Evolutionary conservation across 2,329 filamentous ascomycete species (phyloP).

Genomic region (Claviceps sp.): DNA sequence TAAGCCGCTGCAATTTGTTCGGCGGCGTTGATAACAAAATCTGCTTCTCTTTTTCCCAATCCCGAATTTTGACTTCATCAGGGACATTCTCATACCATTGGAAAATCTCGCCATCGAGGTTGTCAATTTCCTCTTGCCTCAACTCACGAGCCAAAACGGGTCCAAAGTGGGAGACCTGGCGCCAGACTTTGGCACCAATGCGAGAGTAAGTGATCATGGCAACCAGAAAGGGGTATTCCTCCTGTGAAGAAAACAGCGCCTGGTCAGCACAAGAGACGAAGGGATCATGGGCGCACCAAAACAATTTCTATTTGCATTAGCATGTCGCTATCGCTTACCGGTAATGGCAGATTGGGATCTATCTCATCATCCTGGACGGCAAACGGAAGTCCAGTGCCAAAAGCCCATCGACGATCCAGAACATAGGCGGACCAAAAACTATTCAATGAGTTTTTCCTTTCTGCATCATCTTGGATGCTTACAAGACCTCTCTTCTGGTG

Average conservation of each 20-base stretch:
- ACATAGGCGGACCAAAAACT: slow-evolving; percentile 83
- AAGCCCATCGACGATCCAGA: slow-evolving; percentile 75
- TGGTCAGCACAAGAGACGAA: background rate
- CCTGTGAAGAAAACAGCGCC: slow-evolving; percentile 15
- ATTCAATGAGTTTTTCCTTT: slow-evolving; percentile 53
- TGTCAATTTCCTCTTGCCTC: slow-evolving; percentile 62
- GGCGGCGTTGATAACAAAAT: slow-evolving; percentile 38
- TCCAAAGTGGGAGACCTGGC: slow-evolving; percentile 58
- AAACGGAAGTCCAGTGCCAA: slow-evolving; percentile 80
- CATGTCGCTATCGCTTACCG: slow-evolving; percentile 39
- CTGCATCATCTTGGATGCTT: slow-evolving; percentile 53
- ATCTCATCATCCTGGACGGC: slow-evolving; percentile 77
- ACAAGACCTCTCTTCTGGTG: slow-evolving; percentile 64
- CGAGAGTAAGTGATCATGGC: slow-evolving; percentile 78
- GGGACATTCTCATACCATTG: slow-evolving; percentile 75
- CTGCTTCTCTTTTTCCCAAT: slow-evolving; percentile 40
- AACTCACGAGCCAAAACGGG: slow-evolving; percentile 47
- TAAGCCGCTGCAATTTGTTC: slow-evolving; percentile 58
- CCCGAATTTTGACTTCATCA: slow-evolving; percentile 43
- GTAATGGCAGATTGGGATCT: slow-evolving; percentile 64
- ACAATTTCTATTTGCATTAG: background rate
- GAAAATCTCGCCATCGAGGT: slow-evolving; percentile 69
- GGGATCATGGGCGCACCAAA: background rate
- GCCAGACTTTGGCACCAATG: slow-evolving; percentile 79
- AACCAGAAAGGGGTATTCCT: slow-evolving; percentile 55